phyloP scores from a whole-genome alignment of 177 flowering plant species.

The Viscum album region DNA sequence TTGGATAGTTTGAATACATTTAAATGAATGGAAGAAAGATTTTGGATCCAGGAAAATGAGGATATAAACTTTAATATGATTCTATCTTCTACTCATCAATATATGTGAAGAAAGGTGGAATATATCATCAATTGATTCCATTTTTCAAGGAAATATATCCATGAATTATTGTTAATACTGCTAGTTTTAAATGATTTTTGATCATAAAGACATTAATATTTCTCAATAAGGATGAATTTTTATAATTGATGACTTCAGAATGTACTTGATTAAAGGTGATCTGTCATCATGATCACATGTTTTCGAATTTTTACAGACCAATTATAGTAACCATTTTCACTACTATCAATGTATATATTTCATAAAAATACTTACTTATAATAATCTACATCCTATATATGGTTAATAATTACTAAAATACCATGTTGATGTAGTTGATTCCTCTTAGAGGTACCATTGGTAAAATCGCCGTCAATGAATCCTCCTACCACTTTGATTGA shows the following conservation, averaged over 20 bases:
- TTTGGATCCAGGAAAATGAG: not conserved
- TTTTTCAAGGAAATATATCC: no score
- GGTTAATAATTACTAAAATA: no score
- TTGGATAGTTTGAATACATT: no score
- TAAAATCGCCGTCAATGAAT: no score
- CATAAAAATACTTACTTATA: no score
- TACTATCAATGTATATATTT: no score
- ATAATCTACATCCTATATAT: no score
- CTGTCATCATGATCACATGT: conserved; percentile 2
- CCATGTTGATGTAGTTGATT: no score
- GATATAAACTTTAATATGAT: not conserved
- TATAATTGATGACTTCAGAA: not conserved
- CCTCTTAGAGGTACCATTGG: no score
- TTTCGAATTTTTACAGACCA: conserved; percentile 1
- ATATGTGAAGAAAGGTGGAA: not conserved
- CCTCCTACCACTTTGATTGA: no score
- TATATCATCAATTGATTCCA: conserved; percentile 4
- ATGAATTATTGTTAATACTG: not conserved
- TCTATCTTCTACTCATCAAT: not conserved
- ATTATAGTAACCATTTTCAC: not conserved
- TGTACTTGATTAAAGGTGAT: conserved; percentile 4
- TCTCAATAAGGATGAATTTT: not conserved
- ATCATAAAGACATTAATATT: conserved; percentile 2
- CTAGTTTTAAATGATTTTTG: not conserved
- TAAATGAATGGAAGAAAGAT: not conserved